Evolutionary conservation across 2,329 filamentous ascomycete genomes (phyloP).

Genomic region (Colletotrichum somersetense): DNA sequence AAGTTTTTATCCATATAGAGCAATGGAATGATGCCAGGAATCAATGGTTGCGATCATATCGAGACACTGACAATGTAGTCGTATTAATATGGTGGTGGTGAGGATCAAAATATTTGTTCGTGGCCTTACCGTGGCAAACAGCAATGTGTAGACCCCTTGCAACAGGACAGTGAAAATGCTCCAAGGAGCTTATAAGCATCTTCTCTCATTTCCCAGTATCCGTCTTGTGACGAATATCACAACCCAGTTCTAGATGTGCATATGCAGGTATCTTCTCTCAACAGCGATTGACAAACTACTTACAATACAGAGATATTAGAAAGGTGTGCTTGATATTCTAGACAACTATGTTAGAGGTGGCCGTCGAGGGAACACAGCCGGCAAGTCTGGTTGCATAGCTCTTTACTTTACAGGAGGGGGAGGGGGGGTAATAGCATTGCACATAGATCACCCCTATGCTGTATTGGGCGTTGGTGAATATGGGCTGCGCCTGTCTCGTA

Average conservation of each 20-base stretch:
- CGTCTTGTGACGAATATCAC: background rate
- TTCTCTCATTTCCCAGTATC: background rate
- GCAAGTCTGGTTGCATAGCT: background rate
- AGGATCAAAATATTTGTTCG: background rate
- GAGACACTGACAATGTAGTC: too few relatives aligned
- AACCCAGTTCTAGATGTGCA: background rate
- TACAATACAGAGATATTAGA: background rate
- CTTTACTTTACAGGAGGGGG: background rate
- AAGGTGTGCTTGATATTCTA: background rate
- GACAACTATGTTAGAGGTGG: background rate
- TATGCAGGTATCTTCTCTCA: background rate
- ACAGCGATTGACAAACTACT: too few relatives aligned
- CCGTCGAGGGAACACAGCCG: background rate
- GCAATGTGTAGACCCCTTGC: background rate
- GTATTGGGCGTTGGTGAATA: too few relatives aligned
- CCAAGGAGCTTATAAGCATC: background rate
- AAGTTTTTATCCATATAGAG: too few relatives aligned
- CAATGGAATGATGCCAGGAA: background rate
- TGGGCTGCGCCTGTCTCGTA: background rate
- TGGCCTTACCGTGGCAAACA: background rate
- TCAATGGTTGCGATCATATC: background rate
- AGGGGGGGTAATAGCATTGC: background rate
- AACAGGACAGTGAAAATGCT: too few relatives aligned
- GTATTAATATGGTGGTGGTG: background rate
- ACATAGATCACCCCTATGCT: accelerated